Evolutionary conservation across 192 early-diverging fungal species (phyloP).

Genomic region (Backusella psychrophila): DNA sequence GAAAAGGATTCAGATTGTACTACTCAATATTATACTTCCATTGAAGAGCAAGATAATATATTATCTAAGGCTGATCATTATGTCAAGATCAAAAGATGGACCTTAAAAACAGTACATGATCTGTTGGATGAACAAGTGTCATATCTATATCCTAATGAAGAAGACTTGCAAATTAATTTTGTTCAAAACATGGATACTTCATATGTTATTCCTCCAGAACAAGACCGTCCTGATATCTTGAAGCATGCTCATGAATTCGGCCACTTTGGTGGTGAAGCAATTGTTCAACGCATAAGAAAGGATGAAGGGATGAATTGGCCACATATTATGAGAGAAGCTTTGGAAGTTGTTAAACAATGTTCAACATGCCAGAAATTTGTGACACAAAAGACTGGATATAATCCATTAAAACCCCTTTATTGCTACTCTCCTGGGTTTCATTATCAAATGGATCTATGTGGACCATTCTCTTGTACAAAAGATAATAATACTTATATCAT

Average conservation of each 20-base stretch:
- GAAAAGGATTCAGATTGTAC: too few species aligned
- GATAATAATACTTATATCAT: background rate
- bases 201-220: background rate
- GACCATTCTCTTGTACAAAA: background rate
- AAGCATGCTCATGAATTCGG: background rate
- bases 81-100: too few species aligned
- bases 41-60: too few species aligned
- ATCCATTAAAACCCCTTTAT: too few species aligned
- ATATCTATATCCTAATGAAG: too few species aligned
- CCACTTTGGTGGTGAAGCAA: background rate
- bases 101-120: too few species aligned
- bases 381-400: too few species aligned
- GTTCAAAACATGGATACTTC: background rate
- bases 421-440: too few species aligned
- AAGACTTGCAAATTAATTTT: background rate
- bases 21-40: too few species aligned
- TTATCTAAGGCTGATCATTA: too few species aligned
- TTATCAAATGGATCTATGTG: too few species aligned
- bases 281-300: background rate
- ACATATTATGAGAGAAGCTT: background rate
- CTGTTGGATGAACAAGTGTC: too few species aligned
- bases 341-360: background rate
- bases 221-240: background rate
- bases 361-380: background rate
- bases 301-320: background rate